Evolutionary conservation across 164 flowering plant genomes (phyloP).

Genomic region (Magnolia kwangsiensis): DNA sequence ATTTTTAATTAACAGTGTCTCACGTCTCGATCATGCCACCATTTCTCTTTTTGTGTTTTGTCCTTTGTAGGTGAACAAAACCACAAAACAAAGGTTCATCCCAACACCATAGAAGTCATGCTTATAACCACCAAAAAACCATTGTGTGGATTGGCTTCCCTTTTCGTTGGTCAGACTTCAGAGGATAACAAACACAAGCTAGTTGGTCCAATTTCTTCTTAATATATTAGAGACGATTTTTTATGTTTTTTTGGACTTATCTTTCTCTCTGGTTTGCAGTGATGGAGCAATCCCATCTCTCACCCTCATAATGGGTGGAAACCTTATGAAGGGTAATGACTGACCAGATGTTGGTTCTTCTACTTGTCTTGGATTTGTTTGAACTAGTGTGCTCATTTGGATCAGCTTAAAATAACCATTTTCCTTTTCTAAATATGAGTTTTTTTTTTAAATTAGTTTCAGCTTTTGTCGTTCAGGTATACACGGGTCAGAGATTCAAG

Average conservation of each 20-base stretch:
- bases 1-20: too few species aligned
- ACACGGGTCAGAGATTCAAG: conserved; percentile 31
- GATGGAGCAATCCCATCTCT: conserved; percentile 67
- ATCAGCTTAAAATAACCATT: background rate
- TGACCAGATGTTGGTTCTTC: background rate
- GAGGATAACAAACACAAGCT: background rate
- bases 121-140: too few species aligned
- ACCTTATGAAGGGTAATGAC: conserved; percentile 55
- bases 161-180: too few species aligned
- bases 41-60: too few species aligned
- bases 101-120: too few species aligned
- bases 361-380: background rate
- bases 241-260: background rate
- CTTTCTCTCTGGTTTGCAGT: conserved; percentile 30
- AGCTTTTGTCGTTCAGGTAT: conserved; percentile 35
- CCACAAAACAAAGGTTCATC: too few species aligned
- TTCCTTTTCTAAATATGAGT: background rate
- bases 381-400: background rate
- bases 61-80: too few species aligned
- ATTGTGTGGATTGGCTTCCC: too few species aligned
- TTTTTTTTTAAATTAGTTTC: background rate
- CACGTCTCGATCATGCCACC: too few species aligned
- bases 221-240: background rate
- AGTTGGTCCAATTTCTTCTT: background rate
- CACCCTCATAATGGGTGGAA: conserved; percentile 66